Evolutionary conservation across 345 rosid species (phyloP).

Genomic region (Kandelia obovata): DNA sequence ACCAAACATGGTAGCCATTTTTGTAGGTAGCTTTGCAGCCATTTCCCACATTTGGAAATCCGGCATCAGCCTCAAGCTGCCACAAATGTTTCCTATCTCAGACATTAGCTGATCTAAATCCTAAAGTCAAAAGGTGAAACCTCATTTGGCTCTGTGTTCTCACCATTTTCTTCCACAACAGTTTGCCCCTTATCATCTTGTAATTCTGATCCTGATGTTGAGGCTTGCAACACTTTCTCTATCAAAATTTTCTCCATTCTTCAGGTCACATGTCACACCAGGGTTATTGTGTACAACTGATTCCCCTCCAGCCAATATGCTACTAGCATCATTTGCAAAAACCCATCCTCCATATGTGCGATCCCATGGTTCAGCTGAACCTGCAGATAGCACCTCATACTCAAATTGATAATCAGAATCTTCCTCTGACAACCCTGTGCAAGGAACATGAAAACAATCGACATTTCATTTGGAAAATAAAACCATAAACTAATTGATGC

Average conservation of each 20-base stretch:
- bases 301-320: conserved; percentile 27
- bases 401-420: conserved; percentile 84
- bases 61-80: conserved; percentile 74
- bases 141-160: conserved; percentile 30
- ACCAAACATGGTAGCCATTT: conserved; percentile 94
- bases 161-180: conserved; percentile 23
- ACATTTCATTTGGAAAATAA: conserved; percentile 11
- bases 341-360: conserved; percentile 66
- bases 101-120: conserved; percentile 88
- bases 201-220: conserved; percentile 28
- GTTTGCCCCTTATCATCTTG: conserved; percentile 27
- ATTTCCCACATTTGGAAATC: conserved; percentile 86
- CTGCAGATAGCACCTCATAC: conserved; percentile 73
- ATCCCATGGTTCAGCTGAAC: conserved; percentile 76
- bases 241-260: conserved; percentile 22
- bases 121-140: conserved; percentile 51
- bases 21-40: conserved; percentile 83
- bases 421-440: conserved; percentile 71
- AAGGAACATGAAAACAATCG: conserved; percentile 20
- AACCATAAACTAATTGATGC: background rate
- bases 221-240: conserved; percentile 31
- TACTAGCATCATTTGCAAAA: conserved; percentile 46
- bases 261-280: conserved; percentile 23
- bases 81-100: conserved; percentile 78
- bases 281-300: conserved; percentile 27